These are phyloP conservation scores for Glebionis coronaria DNA, from an alignment of 129 eudicot genomes.

Conservation along the genomic window DNA sequence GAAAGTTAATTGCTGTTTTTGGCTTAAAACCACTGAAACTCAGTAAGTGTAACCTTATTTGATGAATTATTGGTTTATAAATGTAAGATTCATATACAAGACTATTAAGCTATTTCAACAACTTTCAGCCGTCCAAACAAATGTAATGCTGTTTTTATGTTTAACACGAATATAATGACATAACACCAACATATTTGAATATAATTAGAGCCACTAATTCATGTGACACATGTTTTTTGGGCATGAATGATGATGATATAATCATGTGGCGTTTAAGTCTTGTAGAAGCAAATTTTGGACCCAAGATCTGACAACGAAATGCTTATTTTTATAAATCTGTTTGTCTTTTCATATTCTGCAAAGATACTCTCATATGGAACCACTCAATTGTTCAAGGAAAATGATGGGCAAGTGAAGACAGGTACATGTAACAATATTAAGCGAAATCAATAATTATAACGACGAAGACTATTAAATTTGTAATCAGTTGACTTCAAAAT, in stretches of 20 bases:
- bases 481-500: no score
- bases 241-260: background rate
- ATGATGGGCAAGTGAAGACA: conserved; percentile 17
- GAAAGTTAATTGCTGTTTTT: no score
- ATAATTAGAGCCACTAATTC: conserved; percentile 1
- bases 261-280: conserved; percentile 30
- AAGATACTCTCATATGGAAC: conserved; percentile 19
- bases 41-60: no score
- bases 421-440: background rate
- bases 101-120: no score
- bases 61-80: background rate
- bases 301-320: conserved; percentile 29
- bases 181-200: background rate
- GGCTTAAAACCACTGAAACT: no score
- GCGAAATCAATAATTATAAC: background rate
- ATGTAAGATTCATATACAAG: background rate
- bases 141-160: background rate
- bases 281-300: conserved; percentile 17
- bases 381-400: conserved; percentile 19
- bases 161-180: background rate
- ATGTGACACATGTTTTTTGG: conserved; percentile 30
- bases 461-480: no score
- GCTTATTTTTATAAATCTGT: conserved; percentile 3
- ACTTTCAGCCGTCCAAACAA: background rate
- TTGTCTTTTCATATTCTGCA: conserved; percentile 24